Conservation (phyloP, 805 yeast genomes). For the Spathaspora gorwiae region DNA sequence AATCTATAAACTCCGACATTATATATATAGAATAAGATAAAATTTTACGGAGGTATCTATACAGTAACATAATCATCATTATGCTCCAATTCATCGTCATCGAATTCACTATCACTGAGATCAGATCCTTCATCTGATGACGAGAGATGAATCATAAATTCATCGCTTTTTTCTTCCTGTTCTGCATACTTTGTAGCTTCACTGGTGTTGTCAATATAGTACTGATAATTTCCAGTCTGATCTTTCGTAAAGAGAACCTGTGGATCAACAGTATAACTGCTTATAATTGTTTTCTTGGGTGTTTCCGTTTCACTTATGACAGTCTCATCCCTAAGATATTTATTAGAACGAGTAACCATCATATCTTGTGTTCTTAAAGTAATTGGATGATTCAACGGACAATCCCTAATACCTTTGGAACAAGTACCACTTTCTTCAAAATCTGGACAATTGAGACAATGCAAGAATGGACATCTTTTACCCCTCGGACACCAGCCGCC, state of each 20-base stretch:
- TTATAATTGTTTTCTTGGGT: slow-evolving; percentile 13
- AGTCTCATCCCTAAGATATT: slow-evolving; percentile 12
- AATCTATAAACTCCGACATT: too few relatives aligned
- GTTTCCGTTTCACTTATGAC: slow-evolving; percentile 5
- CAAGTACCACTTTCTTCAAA: slow-evolving; percentile 59
- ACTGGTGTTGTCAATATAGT: slow-evolving; percentile 18
- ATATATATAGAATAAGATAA: too few relatives aligned
- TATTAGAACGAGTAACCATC: slow-evolving; percentile 14
- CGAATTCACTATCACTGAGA: slow-evolving; percentile 14
- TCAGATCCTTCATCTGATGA: slow-evolving; percentile 10
- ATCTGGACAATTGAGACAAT: slow-evolving; percentile 67
- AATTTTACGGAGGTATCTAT: not conserved
- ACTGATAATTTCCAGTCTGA: slow-evolving; percentile 19
- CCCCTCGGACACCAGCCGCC: slow-evolving; percentile 70
- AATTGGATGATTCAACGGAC: slow-evolving; percentile 48
- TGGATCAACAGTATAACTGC: slow-evolving; percentile 34
- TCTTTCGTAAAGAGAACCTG: slow-evolving; percentile 14
- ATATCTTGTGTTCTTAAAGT: slow-evolving; percentile 23
- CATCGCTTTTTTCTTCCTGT: not conserved
- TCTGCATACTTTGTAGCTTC: not conserved
- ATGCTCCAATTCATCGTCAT: slow-evolving; percentile 17
- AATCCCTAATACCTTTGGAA: slow-evolving; percentile 41
- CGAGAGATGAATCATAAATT: slow-evolving; percentile 7
- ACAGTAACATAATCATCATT: slow-evolving; percentile 22
- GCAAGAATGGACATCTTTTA: slow-evolving; percentile 49